phyloP scores from a whole-genome alignment of 768 basidiomycete species.

The Leccinellum albellum region DNA sequence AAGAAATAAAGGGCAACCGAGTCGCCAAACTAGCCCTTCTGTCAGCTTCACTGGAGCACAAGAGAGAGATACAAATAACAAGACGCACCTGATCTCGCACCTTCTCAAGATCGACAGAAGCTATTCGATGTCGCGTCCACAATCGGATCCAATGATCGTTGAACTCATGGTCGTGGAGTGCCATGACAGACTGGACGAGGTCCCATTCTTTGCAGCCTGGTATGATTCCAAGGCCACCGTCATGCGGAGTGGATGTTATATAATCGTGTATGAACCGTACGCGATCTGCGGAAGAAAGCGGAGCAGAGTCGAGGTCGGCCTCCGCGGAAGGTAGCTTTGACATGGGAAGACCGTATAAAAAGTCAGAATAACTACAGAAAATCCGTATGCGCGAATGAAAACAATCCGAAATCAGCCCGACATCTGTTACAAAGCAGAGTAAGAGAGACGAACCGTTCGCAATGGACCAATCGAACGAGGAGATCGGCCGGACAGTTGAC shows the following conservation, averaged over 20 bases:
- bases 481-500: constrained; percentile 63
- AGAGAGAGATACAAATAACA: not conserved
- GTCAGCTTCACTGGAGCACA: not conserved
- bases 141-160: constrained; percentile 75
- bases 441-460: constrained; percentile 60
- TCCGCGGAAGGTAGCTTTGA: constrained; percentile 41
- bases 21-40: constrained; percentile 61
- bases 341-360: constrained; percentile 68
- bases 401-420: not conserved
- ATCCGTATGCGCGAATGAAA: not conserved
- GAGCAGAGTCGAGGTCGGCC: constrained; percentile 40
- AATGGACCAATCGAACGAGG: constrained; percentile 60
- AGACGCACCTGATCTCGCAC: constrained; percentile 68
- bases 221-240: constrained; percentile 82
- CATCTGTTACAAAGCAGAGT: not conserved
- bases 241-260: constrained; percentile 63
- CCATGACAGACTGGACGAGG: constrained; percentile 76
- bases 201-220: constrained; percentile 72
- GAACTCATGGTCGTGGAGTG: constrained; percentile 79
- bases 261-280: constrained; percentile 73
- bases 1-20: constrained; percentile 83
- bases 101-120: constrained; percentile 59
- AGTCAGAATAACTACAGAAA: constrained; percentile 63
- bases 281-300: constrained; percentile 69
- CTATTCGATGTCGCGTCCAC: constrained; percentile 67